Evolutionary conservation across 2,329 filamentous ascomycete genomes (phyloP), one percentile per base, ranked within the genome.

Genomic region (Mycosphaerella arachidis): DNA sequence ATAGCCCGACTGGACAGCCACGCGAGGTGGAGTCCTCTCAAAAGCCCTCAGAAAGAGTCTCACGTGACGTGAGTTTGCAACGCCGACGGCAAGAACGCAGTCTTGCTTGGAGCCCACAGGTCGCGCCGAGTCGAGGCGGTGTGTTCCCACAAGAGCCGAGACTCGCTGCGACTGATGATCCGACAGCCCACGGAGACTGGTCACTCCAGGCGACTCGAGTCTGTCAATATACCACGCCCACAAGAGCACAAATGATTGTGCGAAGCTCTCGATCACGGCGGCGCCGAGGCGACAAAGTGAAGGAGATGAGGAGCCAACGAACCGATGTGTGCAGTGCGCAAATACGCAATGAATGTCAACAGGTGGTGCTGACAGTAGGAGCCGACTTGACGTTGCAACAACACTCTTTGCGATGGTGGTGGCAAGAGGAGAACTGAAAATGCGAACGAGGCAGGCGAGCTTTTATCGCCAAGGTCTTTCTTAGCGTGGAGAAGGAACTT

Each of bases 61-160:
- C 66, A 63, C 65, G 53, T 55, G 53, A 59, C 57, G 55, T 62
- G 63, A 66, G 63, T 64, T 63, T 68, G 65, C 68, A 62, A 65
- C 70, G 70, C 71, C 70, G 67, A 70, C 67, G 61, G 74, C 76
- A 75, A 74, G 74, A 52, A 27, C n/a, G 20, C 73, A 73, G 74
- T 58, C 59, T 61, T 63, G 61, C 59, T 51, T 64, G 58, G 30
- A 67, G 77, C 77, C 76, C 77, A 78, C 77, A 76, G 73, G 56
- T 68, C 71, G 73, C 73, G 69, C 40, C 13, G 66, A 65, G 71
- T 75, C 76, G 73, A 77, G 79, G 79, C 78, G 55, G 61, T 64
- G 79, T 79, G 79, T 81, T 80, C 78, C 79, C 79, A 80, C 79
- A 81, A 72, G 60, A 63, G 77, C 78, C 78, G 73, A 77, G 76